Evolutionary conservation across 176 grass and related monocot genomes (phyloP), one percentile per base, ranked within the genome.

Genomic region (Paspalum notatum): DNA sequence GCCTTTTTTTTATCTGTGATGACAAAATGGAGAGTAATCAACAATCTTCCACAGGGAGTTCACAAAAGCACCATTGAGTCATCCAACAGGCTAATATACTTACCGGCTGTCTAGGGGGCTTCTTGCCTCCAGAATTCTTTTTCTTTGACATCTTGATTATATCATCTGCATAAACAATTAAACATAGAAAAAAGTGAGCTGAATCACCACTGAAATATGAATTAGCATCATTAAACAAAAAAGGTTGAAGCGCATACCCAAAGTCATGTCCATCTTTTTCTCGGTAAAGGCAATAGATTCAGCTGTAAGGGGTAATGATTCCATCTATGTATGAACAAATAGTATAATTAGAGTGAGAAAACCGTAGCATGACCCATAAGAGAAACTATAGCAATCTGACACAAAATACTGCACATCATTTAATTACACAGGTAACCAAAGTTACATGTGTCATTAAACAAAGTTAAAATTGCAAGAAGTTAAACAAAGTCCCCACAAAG

Each of bases 141-240:
- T 97, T 93, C 97, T 99, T 99, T 54, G 97, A 99, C 91, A 96
- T 93, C 80, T 94, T 99, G 78, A 99, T 99, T 69, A 96, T 99
- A 75, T 99, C 93, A 74, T 99, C 97, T 98, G 46, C 10, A 51
- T 78, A 55, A 44, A 70, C 2, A 65, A 80, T 58, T 13, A 61
- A 87, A 68, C 12, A n/a, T n/a, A 32, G 40, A 8, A 21, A 10
- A 8, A 21, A 10, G 54, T 84, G 45, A 80, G 46, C 20, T 67
- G 9, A 55, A 70, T 40, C 17, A 60, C 49, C 41, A 41, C 41
- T 51, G 41, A 67, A 66, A 38, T 58, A 32, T 89, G 39, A 55
- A 49, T 25, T 25, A 69, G 66, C 5, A 5, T 13, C 54, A 62
- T 26, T 39, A 37, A 62, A 70, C 16, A 80, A 83, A 63, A 87